Percentiles rank a stretch among this genome's conserved stretches.
These are phyloP conservation scores for Wilcoxina mikolae DNA, from an alignment of 495 filamentous ascomycete species.

Conservation along the genomic window DNA sequence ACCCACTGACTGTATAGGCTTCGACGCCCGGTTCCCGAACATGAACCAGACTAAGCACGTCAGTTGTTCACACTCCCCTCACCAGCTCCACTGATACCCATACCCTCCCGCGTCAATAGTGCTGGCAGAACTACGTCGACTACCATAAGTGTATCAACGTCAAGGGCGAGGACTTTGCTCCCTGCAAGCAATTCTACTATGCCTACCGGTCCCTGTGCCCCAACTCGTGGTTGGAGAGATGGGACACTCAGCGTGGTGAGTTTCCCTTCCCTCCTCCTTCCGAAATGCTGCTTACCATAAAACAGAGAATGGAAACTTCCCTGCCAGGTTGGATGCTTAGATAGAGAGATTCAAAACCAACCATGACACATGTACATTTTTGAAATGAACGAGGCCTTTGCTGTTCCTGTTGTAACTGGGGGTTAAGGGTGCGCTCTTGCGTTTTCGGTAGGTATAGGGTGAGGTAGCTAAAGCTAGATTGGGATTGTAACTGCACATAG, in stretches of 20 bases:
- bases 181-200: constrained; percentile 94
- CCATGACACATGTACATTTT: background rate
- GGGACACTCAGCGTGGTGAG: constrained; percentile 95
- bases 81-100: background rate
- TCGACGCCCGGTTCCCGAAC: constrained; percentile 98
- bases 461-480: no score
- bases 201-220: constrained; percentile 96
- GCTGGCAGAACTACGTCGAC: constrained; percentile 63
- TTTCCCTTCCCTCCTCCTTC: constrained; percentile 12
- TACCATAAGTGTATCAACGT: constrained; percentile 98
- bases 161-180: constrained; percentile 97
- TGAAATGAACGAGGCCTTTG: background rate
- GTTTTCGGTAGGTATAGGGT: no score
- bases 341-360: background rate
- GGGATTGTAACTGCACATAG: no score
- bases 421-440: no score
- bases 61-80: constrained; percentile 6
- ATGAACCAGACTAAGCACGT: constrained; percentile 74
- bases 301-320: constrained; percentile 84
- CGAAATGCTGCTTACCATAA: background rate
- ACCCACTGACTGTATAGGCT: constrained; percentile 47
- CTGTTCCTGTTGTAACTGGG: no score
- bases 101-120: constrained; percentile 14
- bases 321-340: constrained; percentile 49
- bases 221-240: constrained; percentile 81